phyloP scores from a whole-genome alignment of 768 basidiomycete species.

The Cystofilobasidium bisporidii region DNA sequence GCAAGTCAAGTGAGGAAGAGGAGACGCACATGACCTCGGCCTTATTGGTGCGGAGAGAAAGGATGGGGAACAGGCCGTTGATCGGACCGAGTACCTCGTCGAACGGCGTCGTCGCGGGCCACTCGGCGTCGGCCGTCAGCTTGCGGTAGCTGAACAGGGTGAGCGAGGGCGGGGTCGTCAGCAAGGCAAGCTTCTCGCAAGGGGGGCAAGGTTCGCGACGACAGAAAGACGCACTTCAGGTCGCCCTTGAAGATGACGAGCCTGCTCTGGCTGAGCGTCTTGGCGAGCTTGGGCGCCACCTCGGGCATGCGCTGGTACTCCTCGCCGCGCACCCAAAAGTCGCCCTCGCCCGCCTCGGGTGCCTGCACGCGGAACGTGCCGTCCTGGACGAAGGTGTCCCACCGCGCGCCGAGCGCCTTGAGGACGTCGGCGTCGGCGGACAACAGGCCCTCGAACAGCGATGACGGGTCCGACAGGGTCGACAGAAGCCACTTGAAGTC shows the following conservation, averaged over 20 bases:
- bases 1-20: background rate
- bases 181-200: background rate
- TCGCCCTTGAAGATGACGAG: conserved; percentile 89
- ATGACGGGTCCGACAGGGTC: conserved; percentile 38
- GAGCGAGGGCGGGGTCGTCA: background rate
- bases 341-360: conserved; percentile 38
- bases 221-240: conserved; percentile 64
- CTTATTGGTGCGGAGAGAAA: conserved; percentile 87
- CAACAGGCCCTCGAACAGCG: conserved; percentile 50
- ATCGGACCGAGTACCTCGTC: conserved; percentile 68
- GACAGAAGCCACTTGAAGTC: conserved; percentile 60
- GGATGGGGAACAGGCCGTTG: conserved; percentile 43
- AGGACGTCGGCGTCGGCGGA: conserved; percentile 42
- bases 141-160: conserved; percentile 59
- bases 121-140: conserved; percentile 79
- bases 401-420: conserved; percentile 55
- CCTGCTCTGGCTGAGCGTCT: conserved; percentile 48
- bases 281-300: background rate
- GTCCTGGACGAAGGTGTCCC: conserved; percentile 58
- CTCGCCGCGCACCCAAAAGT: conserved; percentile 40
- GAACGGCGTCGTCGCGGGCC: conserved; percentile 75
- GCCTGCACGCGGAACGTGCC: conserved; percentile 57
- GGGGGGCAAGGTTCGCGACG: too few relatives aligned
- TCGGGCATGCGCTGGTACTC: conserved; percentile 38
- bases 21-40: conserved; percentile 64